phyloP scores from a whole-genome alignment of 495 filamentous ascomycete species.

The Elasticomyces elasticus region DNA sequence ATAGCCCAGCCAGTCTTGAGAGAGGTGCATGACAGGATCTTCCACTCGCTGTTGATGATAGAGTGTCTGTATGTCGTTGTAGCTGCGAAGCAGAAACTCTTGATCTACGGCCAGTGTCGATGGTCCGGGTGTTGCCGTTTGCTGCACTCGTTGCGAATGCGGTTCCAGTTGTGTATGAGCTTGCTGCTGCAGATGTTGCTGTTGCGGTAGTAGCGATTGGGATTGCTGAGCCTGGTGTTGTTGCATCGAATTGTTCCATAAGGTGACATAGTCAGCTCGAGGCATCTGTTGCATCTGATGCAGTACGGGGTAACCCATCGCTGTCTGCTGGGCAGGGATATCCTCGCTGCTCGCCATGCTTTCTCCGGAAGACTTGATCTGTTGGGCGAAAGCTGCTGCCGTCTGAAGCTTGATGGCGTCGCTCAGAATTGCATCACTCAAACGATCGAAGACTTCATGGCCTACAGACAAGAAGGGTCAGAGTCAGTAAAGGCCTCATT shows the following conservation, averaged over 20 bases:
- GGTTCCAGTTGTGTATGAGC: neutral
- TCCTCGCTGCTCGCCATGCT: neutral
- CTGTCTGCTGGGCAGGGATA: neutral
- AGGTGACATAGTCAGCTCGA: neutral
- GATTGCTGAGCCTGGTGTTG: neutral
- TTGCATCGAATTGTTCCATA: neutral
- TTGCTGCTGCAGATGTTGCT: neutral
- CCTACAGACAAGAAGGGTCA: neutral
- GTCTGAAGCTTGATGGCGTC: constrained; percentile 8
- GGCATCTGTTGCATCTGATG: neutral
- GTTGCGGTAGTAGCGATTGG: neutral
- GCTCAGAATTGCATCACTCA: constrained; percentile 10
- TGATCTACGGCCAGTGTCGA: constrained; percentile 4
- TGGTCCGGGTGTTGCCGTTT: neutral
- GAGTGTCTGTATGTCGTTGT: constrained; percentile 11
- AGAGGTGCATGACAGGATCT: constrained; percentile 12
- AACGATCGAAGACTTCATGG: constrained; percentile 17
- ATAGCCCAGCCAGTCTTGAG: constrained; percentile 14
- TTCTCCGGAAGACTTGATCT: neutral
- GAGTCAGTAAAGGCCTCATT: neutral
- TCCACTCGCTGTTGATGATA: constrained; percentile 13
- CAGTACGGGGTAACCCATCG: neutral
- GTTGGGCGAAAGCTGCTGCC: neutral
- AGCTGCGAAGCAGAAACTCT: constrained; percentile 13
- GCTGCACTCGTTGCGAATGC: neutral